Evolutionary conservation across 106 monocot species (phyloP).

Genomic region (Xerophyta viscosa): DNA sequence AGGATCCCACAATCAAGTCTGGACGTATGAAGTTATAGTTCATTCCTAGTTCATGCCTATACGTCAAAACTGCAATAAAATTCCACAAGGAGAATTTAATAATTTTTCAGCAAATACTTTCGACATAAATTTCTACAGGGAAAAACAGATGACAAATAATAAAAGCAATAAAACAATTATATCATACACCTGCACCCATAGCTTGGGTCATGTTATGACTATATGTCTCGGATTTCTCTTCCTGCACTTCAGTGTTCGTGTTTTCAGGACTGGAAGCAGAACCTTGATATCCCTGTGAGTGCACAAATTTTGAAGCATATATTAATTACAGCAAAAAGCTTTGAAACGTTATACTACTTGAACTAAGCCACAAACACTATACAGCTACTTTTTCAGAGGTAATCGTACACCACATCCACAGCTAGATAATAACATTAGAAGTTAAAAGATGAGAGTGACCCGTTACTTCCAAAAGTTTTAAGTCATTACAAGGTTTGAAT

Average conservation of each 20-base stretch:
- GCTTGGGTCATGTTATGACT: constrained; percentile 88
- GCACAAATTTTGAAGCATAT: neutral
- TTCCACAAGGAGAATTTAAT: neutral
- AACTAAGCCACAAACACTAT: neutral
- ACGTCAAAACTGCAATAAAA: constrained; percentile 63
- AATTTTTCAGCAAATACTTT: neutral
- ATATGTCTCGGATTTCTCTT: constrained; percentile 73
- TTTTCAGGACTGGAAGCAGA: constrained; percentile 49
- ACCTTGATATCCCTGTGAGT: constrained; percentile 34
- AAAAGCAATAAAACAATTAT: neutral
- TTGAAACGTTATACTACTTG: too few relatives aligned
- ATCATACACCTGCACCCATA: constrained; percentile 84
- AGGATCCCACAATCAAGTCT: constrained; percentile 94
- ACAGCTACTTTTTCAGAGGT: neutral
- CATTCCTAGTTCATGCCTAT: constrained; percentile 93
- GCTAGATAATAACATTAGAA: neutral
- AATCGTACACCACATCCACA: neutral
- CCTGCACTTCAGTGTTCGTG: constrained; percentile 22
- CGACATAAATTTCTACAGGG: neutral
- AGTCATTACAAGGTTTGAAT: too few relatives aligned
- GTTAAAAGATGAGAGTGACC: neutral
- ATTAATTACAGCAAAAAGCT: neutral
- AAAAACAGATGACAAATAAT: neutral
- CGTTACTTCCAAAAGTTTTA: too few relatives aligned
- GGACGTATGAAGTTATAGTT: constrained; percentile 91